These are phyloP conservation scores for Pseudozyma hubeiensis DNA, from an alignment of 1,284 basidiomycete species.

Conservation along the genomic window DNA sequence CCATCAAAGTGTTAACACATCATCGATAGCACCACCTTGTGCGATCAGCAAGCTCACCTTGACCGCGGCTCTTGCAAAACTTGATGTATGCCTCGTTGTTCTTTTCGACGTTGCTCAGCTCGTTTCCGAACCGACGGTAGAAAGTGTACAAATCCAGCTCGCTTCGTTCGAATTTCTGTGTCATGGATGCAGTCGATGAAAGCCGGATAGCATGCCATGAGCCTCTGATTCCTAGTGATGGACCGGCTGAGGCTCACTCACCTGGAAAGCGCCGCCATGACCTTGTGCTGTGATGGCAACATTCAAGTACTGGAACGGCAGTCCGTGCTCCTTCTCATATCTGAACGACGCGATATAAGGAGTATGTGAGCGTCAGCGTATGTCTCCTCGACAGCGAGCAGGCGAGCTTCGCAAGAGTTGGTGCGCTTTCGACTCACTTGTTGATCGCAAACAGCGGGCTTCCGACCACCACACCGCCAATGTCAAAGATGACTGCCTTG, in stretches of 20 bases:
- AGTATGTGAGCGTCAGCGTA: not conserved
- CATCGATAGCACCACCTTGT: not conserved
- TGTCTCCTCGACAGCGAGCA: not conserved
- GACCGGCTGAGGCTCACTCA: conserved; percentile 8
- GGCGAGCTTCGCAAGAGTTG: not conserved
- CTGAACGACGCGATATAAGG: not conserved
- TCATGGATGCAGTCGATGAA: no score
- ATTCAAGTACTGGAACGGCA: conserved; percentile 69
- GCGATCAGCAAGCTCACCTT: conserved; percentile 11
- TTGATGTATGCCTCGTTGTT: conserved; percentile 57
- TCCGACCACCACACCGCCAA: conserved; percentile 68
- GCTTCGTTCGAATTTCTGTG: conserved; percentile 63
- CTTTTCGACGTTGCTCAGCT: conserved; percentile 58
- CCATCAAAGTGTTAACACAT: not conserved
- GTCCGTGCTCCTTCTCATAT: conserved; percentile 56
- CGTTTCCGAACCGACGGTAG: conserved; percentile 63
- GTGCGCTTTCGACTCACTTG: conserved; percentile 28
- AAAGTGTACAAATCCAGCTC: conserved; percentile 66
- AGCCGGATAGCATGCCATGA: no score
- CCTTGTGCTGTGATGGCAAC: conserved; percentile 67
- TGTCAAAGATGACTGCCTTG: conserved; percentile 66
- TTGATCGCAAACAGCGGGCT: conserved; percentile 66
- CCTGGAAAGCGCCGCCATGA: conserved; percentile 67
- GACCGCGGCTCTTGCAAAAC: conserved; percentile 58
- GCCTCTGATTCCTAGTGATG: not conserved